Base-by-base conservation (phyloP, 371 early-diverging fungal species). In the Syncephalis fuscata region DNA sequence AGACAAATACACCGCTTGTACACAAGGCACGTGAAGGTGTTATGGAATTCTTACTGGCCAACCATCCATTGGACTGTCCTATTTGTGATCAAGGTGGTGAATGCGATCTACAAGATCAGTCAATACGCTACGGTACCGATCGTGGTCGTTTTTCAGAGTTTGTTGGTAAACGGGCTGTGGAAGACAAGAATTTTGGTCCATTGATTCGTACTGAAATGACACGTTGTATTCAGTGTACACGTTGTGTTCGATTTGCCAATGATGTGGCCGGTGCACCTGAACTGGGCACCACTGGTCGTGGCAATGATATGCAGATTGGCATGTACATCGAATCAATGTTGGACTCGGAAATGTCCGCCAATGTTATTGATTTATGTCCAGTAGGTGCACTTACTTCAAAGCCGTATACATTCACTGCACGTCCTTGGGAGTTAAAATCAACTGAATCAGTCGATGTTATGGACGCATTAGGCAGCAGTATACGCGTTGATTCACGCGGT, bases 71-170 rank as follows among this genome's bases (percentile, higher is more conserved):
- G 46, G 97, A 96, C 66, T 92, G 96, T 68, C 97, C 97, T 42
- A 80, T 96, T 55, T 96, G 97, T 66, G 97, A 96, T 66, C 95
- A 94, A 65, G 97, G 94, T 68, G 97, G 95, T 57, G 97, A 96
- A 68, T 96, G 97, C 63, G 97, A 96, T 65, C 72, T 96, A 51
- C 95, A 96, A 69, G 97, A 96, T 65, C 95, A 96, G 71, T 78
- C 82, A 32, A 82, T 96, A 65, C 80, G 94, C 51, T 96, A 88
- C 61, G 97, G 97, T 53, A 72, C 82, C 17, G 97, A 96, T 64
- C 83, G 94, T 51, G 82, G 88, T 48, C 82, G 97, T 54, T 90
- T 87, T 67, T 39, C 62, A 38, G 92, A 92, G 64, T 64, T 74
- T 46, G 74, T 63, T 39, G 89, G 85, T 51, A 94, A 94, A 74